Conservation (phyloP, 306 rosid species). For the Prinsepia uniflora region DNA sequence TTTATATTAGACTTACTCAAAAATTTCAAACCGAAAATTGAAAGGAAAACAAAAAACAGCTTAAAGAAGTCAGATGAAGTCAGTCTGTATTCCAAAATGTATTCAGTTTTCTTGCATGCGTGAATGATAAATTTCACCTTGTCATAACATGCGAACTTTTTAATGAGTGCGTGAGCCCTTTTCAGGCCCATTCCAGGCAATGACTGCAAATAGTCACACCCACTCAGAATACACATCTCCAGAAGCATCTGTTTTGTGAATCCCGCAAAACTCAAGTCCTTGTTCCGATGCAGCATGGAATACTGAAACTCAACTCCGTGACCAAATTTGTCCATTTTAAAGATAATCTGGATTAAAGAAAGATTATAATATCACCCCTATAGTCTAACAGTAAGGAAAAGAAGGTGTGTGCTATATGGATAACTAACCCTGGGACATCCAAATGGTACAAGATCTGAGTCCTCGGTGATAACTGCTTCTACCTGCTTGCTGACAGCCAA, state of each 20-base stretch:
- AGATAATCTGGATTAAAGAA: slow-evolving; percentile 65
- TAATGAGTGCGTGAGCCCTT: slow-evolving; percentile 80
- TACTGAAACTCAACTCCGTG: slow-evolving; percentile 79
- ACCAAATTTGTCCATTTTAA: slow-evolving; percentile 93
- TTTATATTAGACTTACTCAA: slow-evolving; percentile 19
- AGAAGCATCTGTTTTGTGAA: slow-evolving; percentile 85
- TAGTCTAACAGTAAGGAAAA: neutral
- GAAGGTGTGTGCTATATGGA: neutral
- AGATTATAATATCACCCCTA: slow-evolving; percentile 7
- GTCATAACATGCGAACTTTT: slow-evolving; percentile 65
- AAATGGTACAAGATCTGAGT: slow-evolving; percentile 92
- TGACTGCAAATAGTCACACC: slow-evolving; percentile 88
- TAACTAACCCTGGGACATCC: slow-evolving; percentile 89
- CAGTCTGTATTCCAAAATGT: neutral
- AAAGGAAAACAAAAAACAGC: slow-evolving; percentile 1
- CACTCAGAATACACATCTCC: slow-evolving; percentile 95
- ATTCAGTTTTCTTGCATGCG: neutral
- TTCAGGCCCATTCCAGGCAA: slow-evolving; percentile 98
- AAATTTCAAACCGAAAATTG: neutral
- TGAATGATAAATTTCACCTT: slow-evolving; percentile 48
- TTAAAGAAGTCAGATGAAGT: neutral
- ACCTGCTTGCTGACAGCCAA: slow-evolving; percentile 72
- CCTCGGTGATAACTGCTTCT: slow-evolving; percentile 89
- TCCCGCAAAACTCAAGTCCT: slow-evolving; percentile 78
- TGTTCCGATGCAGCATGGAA: slow-evolving; percentile 66